Conservation (phyloP, 352 stramenopile genomes). For the Phytophthora litchii region DNA sequence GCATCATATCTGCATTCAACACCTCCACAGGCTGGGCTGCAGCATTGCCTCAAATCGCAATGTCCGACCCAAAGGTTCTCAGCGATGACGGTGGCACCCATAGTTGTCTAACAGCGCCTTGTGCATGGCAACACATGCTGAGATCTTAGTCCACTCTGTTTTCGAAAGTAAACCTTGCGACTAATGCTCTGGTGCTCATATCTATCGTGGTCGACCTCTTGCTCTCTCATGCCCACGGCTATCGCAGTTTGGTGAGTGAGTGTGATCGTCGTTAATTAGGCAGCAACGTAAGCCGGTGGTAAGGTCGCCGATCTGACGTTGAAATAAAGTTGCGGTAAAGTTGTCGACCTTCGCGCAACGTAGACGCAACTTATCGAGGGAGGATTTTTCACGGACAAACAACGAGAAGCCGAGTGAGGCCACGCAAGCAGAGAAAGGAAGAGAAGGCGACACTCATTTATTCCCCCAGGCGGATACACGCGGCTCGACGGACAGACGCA, state of each 20-base stretch:
- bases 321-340: neutral
- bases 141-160: too few relatives aligned
- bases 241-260: too few relatives aligned
- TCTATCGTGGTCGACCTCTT: too few relatives aligned
- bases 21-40: neutral
- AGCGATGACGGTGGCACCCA: too few relatives aligned
- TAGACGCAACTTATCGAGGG: constrained; percentile 22
- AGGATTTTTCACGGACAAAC: constrained; percentile 42
- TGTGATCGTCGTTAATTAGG: too few relatives aligned
- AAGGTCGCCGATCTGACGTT: neutral
- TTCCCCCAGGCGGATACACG: constrained; percentile 33
- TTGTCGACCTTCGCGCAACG: constrained; percentile 12
- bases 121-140: too few relatives aligned
- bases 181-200: too few relatives aligned
- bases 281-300: neutral
- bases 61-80: too few relatives aligned
- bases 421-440: constrained; percentile 40
- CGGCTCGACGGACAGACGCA: constrained; percentile 17
- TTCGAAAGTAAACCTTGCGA: too few relatives aligned
- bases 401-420: constrained; percentile 38
- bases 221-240: too few relatives aligned
- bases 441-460: constrained; percentile 31
- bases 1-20: neutral
- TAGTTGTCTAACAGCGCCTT: too few relatives aligned
- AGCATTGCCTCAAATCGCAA: too few relatives aligned